These are phyloP conservation scores for Quercus wislizeni DNA, from an alignment of 306 rosid genomes.

Conservation along the genomic window DNA sequence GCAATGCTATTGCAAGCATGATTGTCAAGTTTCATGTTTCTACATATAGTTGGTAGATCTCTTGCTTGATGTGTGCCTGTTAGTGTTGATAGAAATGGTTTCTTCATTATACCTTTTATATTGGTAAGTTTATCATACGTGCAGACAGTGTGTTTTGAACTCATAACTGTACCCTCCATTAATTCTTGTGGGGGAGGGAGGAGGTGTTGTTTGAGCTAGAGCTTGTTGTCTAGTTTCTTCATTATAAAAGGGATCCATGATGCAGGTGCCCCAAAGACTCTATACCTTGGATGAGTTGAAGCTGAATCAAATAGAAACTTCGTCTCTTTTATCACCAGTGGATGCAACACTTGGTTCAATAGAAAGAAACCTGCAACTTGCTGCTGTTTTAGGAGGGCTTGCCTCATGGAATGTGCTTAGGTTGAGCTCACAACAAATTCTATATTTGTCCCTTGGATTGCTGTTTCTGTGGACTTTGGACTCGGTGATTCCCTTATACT, in stretches of 20 bases:
- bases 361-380: conserved; percentile 71
- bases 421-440: conserved; percentile 52
- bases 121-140: too few relatives aligned
- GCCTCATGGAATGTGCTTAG: conserved; percentile 61
- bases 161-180: too few relatives aligned
- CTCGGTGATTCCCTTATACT: conserved; percentile 36
- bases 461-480: conserved; percentile 82
- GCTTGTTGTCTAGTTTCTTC: background rate
- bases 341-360: conserved; percentile 87
- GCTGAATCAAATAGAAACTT: conserved; percentile 78
- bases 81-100: background rate
- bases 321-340: conserved; percentile 74
- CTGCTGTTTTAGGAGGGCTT: conserved; percentile 59
- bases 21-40: background rate
- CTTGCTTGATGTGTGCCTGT: background rate
- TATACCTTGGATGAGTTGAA: conserved; percentile 90
- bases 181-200: too few relatives aligned
- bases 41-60: background rate
- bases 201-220: too few relatives aligned
- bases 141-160: too few relatives aligned
- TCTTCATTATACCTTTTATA: background rate
- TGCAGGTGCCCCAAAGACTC: conserved; percentile 90
- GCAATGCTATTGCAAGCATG: background rate
- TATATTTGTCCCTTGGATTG: conserved; percentile 58
- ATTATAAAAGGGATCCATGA: background rate